A percentile compares a stretch with the other conserved stretches of the same genome.
Conservation (phyloP, 192 early-diverging fungal species). For the Podila verticillata region DNA sequence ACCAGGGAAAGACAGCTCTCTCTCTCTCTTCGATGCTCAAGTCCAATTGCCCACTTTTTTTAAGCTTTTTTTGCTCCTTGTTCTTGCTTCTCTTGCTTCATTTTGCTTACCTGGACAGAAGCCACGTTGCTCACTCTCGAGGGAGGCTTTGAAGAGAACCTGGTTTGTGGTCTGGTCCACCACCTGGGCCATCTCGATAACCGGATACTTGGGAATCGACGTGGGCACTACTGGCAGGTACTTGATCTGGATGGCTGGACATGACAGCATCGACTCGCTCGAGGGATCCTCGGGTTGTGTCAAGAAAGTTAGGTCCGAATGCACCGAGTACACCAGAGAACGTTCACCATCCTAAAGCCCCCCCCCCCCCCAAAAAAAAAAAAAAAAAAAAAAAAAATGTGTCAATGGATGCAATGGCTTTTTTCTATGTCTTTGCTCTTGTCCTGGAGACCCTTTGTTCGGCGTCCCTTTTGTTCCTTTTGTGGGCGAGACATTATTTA, state of each 20-base stretch:
- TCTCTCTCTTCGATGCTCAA: too few relatives aligned
- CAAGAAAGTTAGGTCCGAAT: constrained; percentile 27
- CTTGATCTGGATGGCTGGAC: constrained; percentile 33
- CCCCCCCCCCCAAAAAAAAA: too few relatives aligned
- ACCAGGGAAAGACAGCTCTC: too few relatives aligned
- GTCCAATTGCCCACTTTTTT: too few relatives aligned
- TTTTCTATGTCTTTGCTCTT: not conserved
- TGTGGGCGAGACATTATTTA: too few relatives aligned
- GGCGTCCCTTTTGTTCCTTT: too few relatives aligned
- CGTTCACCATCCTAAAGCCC: constrained; percentile 33
- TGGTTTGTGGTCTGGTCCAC: constrained; percentile 15
- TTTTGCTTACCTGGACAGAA: constrained; percentile 29
- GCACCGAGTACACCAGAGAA: constrained; percentile 16
- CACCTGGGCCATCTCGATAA: constrained; percentile 43
- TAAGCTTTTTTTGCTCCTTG: too few relatives aligned
- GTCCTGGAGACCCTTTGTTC: too few relatives aligned
- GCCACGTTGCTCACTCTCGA: constrained; percentile 41
- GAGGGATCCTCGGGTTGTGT: constrained; percentile 17
- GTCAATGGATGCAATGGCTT: not conserved
- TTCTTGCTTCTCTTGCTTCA: too few relatives aligned
- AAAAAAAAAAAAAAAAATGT: not conserved
- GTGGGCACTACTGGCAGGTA: constrained; percentile 38
- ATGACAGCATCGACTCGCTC: constrained; percentile 7
- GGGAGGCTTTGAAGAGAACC: constrained; percentile 19
- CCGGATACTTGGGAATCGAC: constrained; percentile 35